Evolutionary conservation across 306 rosid genomes (phyloP), one percentile per base, ranked within the genome.

Genomic region (Acacia acuminata): DNA sequence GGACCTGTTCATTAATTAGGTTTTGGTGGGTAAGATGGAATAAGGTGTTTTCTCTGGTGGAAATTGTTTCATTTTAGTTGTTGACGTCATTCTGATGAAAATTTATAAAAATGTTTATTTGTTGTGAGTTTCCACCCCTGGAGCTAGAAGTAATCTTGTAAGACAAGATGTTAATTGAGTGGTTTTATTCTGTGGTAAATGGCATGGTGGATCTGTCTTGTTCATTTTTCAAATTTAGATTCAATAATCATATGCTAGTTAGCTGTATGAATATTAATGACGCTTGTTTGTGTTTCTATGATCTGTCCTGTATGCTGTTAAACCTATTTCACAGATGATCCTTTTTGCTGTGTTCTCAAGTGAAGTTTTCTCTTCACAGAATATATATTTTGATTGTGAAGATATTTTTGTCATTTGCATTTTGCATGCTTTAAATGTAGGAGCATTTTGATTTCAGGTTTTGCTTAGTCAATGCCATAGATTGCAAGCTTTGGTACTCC

Each of bases 391-490:
- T 85, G 58, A 34, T 25, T n/a, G 32, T 70, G 82, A 63, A 60
- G 76, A 66, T 27, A 13, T 27, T 27, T 11, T 63, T 27, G 16
- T 63, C 36, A 61, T 63, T 63, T 63, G 10, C 40, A 27, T 63
- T 27, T 63, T 27, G 40, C 69, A 5, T 12, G 19, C 38, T 63
- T 27, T 63, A 63, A 25, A 25, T 63, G 40, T 63, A 4, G 38
- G 40, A 13, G 16, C 40, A 13, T 81, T 68, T 50, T 64, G 74
- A 71, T 89, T 86, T 78, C 89, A 96, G 99, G 99, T 96, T 79
- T 92, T 96, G 76, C 99, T 88, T 67, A 96, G 98, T 82, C 98
- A 91, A 84, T 87, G 97, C 86, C 99, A 94, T 87, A 94, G 98
- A 56, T 91, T 82, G 87, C 94, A 94, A 73, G 99, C 99, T 44